Percentiles rank a stretch among this genome's conserved stretches.
These are phyloP conservation scores for Cladorrhinum sp. DNA, from an alignment of 2,329 filamentous ascomycete genomes.

Conservation along the genomic window DNA sequence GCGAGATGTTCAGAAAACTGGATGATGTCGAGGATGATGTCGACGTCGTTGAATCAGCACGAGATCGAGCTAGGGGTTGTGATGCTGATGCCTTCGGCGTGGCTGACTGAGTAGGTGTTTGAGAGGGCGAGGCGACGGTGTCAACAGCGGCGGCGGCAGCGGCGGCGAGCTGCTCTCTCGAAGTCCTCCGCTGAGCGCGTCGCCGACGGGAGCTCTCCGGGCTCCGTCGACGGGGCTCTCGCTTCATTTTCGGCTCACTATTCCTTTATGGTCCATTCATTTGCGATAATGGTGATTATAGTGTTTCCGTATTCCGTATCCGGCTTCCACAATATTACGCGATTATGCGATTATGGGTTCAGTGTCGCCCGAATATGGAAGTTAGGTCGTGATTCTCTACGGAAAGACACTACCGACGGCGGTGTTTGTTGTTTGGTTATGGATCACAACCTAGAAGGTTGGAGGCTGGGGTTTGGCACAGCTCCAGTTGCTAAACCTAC, in stretches of 20 bases:
- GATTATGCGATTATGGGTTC: background rate
- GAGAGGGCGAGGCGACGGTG: constrained; percentile 11
- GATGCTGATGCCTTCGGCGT: background rate
- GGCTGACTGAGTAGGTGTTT: background rate
- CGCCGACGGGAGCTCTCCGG: constrained; percentile 54
- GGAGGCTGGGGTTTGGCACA: constrained; percentile 7
- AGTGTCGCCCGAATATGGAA: background rate
- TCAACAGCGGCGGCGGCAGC: constrained; percentile 24
- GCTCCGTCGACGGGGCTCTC: constrained; percentile 55
- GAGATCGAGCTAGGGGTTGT: constrained; percentile 18
- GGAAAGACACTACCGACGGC: background rate
- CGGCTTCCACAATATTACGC: background rate
- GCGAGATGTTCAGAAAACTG: constrained; percentile 36
- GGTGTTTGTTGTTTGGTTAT: constrained; percentile 19
- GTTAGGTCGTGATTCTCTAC: background rate
- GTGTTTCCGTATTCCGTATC: constrained; percentile 5
- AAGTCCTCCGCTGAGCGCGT: constrained; percentile 43
- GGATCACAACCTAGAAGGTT: background rate
- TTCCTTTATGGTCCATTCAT: constrained; percentile 25
- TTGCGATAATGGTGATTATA: constrained; percentile 8
- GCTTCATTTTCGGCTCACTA: constrained; percentile 43
- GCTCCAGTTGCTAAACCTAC: background rate
- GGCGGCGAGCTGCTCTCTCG: constrained; percentile 38
- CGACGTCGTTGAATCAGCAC: constrained; percentile 35
- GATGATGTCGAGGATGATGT: constrained; percentile 35